Percentiles rank a stretch among this genome's conserved stretches.
These are phyloP conservation scores for Colletotrichum sp. DNA, from an alignment of 2,329 filamentous ascomycete genomes.

Conservation along the genomic window DNA sequence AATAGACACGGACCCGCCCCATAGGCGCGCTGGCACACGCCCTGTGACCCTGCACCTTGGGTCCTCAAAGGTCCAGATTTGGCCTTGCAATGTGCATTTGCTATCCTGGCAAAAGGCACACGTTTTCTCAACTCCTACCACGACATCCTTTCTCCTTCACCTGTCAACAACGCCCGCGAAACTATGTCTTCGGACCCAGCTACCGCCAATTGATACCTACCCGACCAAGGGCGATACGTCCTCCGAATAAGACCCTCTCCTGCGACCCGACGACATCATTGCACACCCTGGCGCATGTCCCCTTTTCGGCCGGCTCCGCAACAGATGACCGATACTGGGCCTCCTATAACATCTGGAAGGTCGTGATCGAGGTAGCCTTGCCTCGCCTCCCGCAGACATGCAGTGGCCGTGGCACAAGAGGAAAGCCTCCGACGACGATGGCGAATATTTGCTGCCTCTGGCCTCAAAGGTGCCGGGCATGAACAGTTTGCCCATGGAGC, in stretches of 20 bases:
- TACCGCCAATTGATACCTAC: slow-evolving; percentile 8
- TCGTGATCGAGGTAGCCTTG: slow-evolving; percentile 11
- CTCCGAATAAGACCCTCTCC: not conserved
- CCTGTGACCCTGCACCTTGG: not conserved
- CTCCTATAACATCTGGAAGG: slow-evolving; percentile 6
- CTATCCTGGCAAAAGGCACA: slow-evolving; percentile 18
- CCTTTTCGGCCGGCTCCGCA: slow-evolving; percentile 8
- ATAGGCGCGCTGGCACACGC: slow-evolving; percentile 12
- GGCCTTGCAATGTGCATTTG: slow-evolving; percentile 1
- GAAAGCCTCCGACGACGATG: slow-evolving; percentile 32
- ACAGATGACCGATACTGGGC: slow-evolving; percentile 17
- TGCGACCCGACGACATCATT: slow-evolving; percentile 1
- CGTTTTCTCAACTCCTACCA: slow-evolving; percentile 16
- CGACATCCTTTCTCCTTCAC: not conserved
- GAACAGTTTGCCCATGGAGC: slow-evolving; percentile 29
- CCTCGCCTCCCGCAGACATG: slow-evolving; percentile 30
- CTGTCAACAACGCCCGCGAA: slow-evolving; percentile 1
- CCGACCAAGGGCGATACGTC: slow-evolving; percentile 2
- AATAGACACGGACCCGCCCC: slow-evolving; percentile 11
- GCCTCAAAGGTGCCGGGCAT: slow-evolving; percentile 32
- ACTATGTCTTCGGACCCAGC: slow-evolving; percentile 15
- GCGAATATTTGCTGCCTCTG: slow-evolving; percentile 37
- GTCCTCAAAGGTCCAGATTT: not conserved
- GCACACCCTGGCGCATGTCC: slow-evolving; percentile 14
- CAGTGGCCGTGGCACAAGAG: slow-evolving; percentile 41